Conservation (phyloP, 2,329 filamentous ascomycete genomes). For the Aureobasidium lini region DNA sequence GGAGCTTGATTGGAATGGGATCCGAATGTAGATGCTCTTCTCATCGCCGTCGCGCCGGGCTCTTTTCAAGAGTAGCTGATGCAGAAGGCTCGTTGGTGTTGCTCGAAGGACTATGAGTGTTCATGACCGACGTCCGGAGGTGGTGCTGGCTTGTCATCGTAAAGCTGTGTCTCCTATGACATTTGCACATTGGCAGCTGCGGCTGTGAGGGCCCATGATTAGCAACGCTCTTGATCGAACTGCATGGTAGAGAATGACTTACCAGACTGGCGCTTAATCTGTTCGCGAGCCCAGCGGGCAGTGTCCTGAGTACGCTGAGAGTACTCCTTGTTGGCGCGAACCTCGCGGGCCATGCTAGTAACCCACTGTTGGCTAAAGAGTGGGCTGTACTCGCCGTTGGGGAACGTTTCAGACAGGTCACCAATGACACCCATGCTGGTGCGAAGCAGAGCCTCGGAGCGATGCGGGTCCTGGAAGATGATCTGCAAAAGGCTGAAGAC, state of each 20-base stretch:
- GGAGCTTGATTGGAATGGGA: background rate
- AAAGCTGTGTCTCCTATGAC: background rate
- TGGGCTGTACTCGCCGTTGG: constrained; percentile 74
- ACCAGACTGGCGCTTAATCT: constrained; percentile 77
- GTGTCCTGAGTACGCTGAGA: constrained; percentile 80
- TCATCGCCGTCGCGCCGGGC: background rate
- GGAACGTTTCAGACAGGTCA: constrained; percentile 90
- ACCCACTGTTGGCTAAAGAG: constrained; percentile 91
- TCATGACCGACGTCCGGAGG: background rate
- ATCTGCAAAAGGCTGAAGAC: constrained; percentile 83
- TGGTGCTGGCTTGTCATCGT: background rate
- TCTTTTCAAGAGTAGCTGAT: background rate
- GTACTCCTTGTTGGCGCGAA: constrained; percentile 82
- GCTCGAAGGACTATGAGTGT: background rate
- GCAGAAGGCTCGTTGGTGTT: background rate
- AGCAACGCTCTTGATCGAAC: background rate
- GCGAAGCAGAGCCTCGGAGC: constrained; percentile 84
- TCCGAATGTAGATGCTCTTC: background rate
- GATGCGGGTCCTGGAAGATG: constrained; percentile 74
- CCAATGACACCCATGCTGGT: constrained; percentile 97
- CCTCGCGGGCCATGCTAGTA: constrained; percentile 82
- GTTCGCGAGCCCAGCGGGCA: constrained; percentile 92
- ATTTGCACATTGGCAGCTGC: constrained; percentile 11
- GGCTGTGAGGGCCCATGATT: background rate
- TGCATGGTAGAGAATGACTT: background rate